Conservation (phyloP, 1,284 basidiomycete genomes). For the Wallemia hederae region DNA sequence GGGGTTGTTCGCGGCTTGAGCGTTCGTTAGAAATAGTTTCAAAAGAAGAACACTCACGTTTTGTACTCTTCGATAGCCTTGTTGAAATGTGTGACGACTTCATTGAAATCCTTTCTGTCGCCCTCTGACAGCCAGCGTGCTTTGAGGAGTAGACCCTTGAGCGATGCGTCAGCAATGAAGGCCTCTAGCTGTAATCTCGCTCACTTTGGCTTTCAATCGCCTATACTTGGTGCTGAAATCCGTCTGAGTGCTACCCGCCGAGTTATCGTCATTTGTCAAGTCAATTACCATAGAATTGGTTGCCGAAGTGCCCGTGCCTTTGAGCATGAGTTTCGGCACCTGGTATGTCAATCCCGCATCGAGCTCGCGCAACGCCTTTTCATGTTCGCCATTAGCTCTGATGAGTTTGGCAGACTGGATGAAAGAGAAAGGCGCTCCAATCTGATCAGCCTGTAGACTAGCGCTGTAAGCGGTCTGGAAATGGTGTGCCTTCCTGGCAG, state of each 20-base stretch:
- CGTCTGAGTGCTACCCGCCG: background rate
- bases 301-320: constrained; percentile 7
- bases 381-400: constrained; percentile 45
- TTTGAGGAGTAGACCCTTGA: constrained; percentile 51
- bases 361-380: constrained; percentile 66
- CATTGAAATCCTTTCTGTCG: constrained; percentile 39
- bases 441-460: constrained; percentile 61
- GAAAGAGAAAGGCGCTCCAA: constrained; percentile 47
- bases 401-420: constrained; percentile 73
- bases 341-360: constrained; percentile 34
- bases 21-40: constrained; percentile 3
- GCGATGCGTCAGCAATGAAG: background rate
- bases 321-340: constrained; percentile 10
- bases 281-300: constrained; percentile 22
- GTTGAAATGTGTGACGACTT: constrained; percentile 31
- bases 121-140: constrained; percentile 83
- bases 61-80: constrained; percentile 27
- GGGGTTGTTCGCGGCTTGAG: constrained; percentile 49
- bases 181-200: constrained; percentile 1
- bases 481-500: constrained; percentile 79
- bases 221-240: constrained; percentile 9
- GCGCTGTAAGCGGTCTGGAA: constrained; percentile 94
- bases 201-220: constrained; percentile 32
- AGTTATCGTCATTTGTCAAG: constrained; percentile 23
- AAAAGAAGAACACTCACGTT: constrained; percentile 20